Evolutionary conservation across 495 filamentous ascomycete species (phyloP), one percentile per base, ranked within the genome.

Genomic region (Sporormia fimetaria): DNA sequence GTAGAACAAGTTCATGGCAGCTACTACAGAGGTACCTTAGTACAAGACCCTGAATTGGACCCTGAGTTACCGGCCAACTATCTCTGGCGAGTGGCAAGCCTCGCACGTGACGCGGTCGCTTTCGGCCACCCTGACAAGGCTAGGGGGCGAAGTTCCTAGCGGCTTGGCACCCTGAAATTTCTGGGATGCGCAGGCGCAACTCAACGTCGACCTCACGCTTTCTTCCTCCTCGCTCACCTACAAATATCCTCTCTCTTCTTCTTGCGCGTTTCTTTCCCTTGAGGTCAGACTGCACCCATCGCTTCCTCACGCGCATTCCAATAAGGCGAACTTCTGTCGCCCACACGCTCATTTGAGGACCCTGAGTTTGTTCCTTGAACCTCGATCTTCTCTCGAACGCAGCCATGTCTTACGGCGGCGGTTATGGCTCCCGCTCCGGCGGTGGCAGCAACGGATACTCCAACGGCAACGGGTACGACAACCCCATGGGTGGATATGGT

Each of bases 321-420:
- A 27, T 27, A 27, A 27, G 25, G 25, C 25, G 25, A 34, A 12
- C 12, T 17, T 40, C 23, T 8, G 17, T 27, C 5, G n/a, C 14
- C 12, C 9, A 43, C 43, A 52, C 38, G 17, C 36, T 34, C 47
- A 16, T 31, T 21, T 27, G 11, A 29, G 28, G n/a, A 33, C 6
- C 15, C 27, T 7, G 4, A 21, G n/a, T 20, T 47, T 42, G 30
- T 30, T 51, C 38, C 23, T 48, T 53, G 21, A 47, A 34, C 21
- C 37, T 45, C 26, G 50, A 49, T 45, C 34, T n/a, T n/a, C 50
- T 54, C 44, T 45, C 16, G 44, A 44, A 44, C 31, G 22, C 23
- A 38, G 53, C 37, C 57, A 78, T 83, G 80, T 83, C 78, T 65
- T 85, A 82, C 74, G 75, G 80, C 52, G 80, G 78, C 54, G 79